phyloP scores from a whole-genome alignment of 202 grass and related monocot genomes.

The Digitaria exilis region DNA sequence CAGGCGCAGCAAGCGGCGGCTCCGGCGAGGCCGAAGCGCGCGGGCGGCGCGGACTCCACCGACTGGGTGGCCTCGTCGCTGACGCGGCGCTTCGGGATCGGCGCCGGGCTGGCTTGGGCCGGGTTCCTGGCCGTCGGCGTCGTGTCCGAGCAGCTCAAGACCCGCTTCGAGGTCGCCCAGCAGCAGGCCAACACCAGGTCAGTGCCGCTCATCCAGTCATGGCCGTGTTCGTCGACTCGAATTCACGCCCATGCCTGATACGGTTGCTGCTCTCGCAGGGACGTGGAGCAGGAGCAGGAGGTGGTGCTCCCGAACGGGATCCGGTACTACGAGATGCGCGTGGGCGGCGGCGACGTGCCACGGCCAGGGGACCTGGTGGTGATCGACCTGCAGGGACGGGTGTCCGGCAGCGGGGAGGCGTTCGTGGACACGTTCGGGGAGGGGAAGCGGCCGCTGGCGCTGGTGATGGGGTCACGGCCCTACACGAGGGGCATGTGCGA shows the following conservation, averaged over 20 bases:
- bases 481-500: slow-evolving; percentile 96
- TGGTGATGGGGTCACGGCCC: slow-evolving; percentile 93
- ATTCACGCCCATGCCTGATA: not conserved
- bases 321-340: slow-evolving; percentile 86
- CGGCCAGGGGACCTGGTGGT: slow-evolving; percentile 79
- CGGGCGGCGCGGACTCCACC: slow-evolving; percentile 55
- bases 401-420: slow-evolving; percentile 38
- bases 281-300: slow-evolving; percentile 75
- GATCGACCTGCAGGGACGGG: slow-evolving; percentile 83
- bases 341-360: slow-evolving; percentile 72
- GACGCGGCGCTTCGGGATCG: slow-evolving; percentile 88
- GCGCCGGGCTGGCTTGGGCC: slow-evolving; percentile 83
- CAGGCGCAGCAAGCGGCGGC: slow-evolving; percentile 26
- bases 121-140: slow-evolving; percentile 85
- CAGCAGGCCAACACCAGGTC: slow-evolving; percentile 94
- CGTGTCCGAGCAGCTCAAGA: slow-evolving; percentile 98
- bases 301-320: slow-evolving; percentile 91
- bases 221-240: not conserved
- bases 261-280: slow-evolving; percentile 25
- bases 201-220: not conserved
- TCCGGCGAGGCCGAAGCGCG: slow-evolving; percentile 50
- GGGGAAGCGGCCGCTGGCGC: slow-evolving; percentile 74
- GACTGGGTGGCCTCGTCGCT: slow-evolving; percentile 81
- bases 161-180: slow-evolving; percentile 86
- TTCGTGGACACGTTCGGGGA: slow-evolving; percentile 92